Percentiles rank a stretch among this genome's conserved stretches.
Evolutionary conservation across 495 filamentous ascomycete genomes (phyloP).

Genomic region (Aspergillus hancockii): DNA sequence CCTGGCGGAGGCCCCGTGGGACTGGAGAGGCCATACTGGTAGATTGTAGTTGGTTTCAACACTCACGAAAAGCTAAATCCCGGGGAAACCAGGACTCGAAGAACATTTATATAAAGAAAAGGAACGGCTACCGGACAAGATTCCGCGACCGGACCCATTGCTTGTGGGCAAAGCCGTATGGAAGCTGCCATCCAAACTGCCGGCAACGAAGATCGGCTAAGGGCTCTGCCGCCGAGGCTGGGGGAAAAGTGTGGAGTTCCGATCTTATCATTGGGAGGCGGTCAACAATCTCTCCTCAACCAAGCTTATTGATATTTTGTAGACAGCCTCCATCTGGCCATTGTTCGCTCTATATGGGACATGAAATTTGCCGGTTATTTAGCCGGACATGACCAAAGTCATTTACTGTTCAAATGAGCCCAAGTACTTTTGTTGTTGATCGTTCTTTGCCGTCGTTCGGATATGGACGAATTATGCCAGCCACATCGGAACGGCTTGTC

Average conservation of each 20-base stretch:
- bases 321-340: too few species aligned
- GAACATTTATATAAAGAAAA: conserved; percentile 1
- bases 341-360: too few species aligned
- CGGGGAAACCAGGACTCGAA: conserved; percentile 1
- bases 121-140: conserved; percentile 27
- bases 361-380: too few species aligned
- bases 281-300: neutral
- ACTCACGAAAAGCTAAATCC: neutral
- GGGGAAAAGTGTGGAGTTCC: conserved; percentile 19
- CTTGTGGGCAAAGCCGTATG: conserved; percentile 25
- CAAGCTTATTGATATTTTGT: neutral
- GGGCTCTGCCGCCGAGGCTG: conserved; percentile 34
- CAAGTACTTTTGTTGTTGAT: neutral
- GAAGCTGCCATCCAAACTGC: conserved; percentile 25
- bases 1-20: conserved; percentile 67
- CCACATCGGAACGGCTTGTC: conserved; percentile 16
- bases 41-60: conserved; percentile 1
- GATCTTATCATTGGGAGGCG: conserved; percentile 6
- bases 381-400: too few species aligned
- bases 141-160: conserved; percentile 37
- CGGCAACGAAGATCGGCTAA: conserved; percentile 50
- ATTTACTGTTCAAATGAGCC: too few species aligned
- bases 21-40: conserved; percentile 54
- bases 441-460: conserved; percentile 14
- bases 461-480: conserved; percentile 30